phyloP scores from a whole-genome alignment of 192 early-diverging fungal species.

The Entomortierella lignicola region DNA sequence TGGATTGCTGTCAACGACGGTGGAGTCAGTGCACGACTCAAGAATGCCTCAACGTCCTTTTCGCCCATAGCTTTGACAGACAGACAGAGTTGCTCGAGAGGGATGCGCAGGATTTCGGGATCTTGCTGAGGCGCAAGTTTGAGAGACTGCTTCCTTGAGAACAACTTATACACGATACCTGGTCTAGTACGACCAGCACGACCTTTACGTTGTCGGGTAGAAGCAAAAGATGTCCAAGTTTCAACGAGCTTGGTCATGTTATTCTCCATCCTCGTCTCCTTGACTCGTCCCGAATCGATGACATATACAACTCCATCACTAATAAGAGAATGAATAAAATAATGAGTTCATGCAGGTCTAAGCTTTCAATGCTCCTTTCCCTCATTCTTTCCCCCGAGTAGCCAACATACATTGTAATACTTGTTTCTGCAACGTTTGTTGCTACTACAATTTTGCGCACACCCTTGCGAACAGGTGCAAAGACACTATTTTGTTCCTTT shows the following conservation, averaged over 20 bases:
- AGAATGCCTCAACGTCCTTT: conserved; percentile 62
- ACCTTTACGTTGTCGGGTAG: conserved; percentile 72
- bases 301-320: conserved; percentile 81
- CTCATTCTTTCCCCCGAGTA: too few species aligned
- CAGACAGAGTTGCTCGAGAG: conserved; percentile 88
- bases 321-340: conserved; percentile 47
- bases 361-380: too few species aligned
- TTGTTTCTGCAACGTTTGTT: conserved; percentile 86
- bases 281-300: conserved; percentile 75
- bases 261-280: conserved; percentile 70
- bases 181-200: conserved; percentile 85
- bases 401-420: conserved; percentile 74
- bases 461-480: conserved; percentile 60
- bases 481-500: conserved; percentile 75
- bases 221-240: conserved; percentile 63
- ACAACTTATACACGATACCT: conserved; percentile 82
- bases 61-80: conserved; percentile 76
- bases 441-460: conserved; percentile 77
- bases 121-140: conserved; percentile 69
- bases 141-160: conserved; percentile 60
- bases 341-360: too few species aligned
- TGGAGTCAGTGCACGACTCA: conserved; percentile 73
- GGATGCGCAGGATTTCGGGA: conserved; percentile 84
- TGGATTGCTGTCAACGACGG: conserved; percentile 69
- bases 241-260: conserved; percentile 72